Conservation (phyloP, 1,284 basidiomycete species). For the Albatrellus sp. region DNA sequence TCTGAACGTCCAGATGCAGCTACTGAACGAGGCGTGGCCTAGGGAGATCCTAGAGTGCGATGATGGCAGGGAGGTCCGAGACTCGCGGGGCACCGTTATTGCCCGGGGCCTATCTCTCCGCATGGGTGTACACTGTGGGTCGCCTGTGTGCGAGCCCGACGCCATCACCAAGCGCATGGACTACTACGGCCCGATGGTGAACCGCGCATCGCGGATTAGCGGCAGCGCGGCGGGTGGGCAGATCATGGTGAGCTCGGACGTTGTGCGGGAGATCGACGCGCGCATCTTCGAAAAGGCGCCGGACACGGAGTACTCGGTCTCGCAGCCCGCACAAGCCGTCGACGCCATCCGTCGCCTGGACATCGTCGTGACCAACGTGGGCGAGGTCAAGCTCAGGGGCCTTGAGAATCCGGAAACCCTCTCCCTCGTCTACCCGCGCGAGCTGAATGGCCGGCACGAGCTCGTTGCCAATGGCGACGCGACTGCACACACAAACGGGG, state of each 20-base stretch:
- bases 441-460: constrained; percentile 64
- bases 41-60: constrained; percentile 88
- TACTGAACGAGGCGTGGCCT: constrained; percentile 88
- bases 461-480: constrained; percentile 16
- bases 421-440: constrained; percentile 74
- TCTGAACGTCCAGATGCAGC: constrained; percentile 77
- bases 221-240: constrained; percentile 86
- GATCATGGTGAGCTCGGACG: constrained; percentile 87
- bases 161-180: constrained; percentile 96
- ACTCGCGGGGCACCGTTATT: constrained; percentile 59
- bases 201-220: constrained; percentile 81
- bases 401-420: constrained; percentile 84
- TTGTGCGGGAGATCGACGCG: constrained; percentile 74
- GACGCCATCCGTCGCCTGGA: constrained; percentile 70
- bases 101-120: constrained; percentile 88
- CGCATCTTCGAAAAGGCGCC: constrained; percentile 41
- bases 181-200: constrained; percentile 91
- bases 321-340: constrained; percentile 44
- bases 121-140: constrained; percentile 96
- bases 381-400: constrained; percentile 90
- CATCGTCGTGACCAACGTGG: constrained; percentile 65
- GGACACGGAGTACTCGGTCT: constrained; percentile 43
- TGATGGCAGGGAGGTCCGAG: constrained; percentile 78
- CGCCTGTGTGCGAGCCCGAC: constrained; percentile 87
- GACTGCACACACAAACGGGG: constrained; percentile 1